Evolutionary conservation across 345 rosid genomes (phyloP), one percentile per base, ranked within the genome.

Genomic region (Gynandropsis gynandra): DNA sequence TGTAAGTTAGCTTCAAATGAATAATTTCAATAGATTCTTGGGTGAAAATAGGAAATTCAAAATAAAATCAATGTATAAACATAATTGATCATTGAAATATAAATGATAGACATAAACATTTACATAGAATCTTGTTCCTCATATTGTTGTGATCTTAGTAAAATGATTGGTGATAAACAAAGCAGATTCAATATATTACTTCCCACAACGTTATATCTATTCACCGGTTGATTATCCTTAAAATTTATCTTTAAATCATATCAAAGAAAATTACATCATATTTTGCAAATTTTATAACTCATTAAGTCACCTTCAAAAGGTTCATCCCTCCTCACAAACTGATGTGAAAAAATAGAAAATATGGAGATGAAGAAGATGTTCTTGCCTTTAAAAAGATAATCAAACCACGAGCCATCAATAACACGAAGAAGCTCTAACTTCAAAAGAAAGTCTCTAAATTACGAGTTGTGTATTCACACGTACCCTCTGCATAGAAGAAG

Each of bases 381-480:
- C 27, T 71, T 76, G 77, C 98, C 98, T 92, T 92, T 95, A 0
- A 97, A 92, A 17, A 97, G 98, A 72, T 87, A 97, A 82, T 92
- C 97, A 76, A 92, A 92, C 36, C 98, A 95, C 0, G 98, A 92
- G 72, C 87, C 98, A 31, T 85, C 97, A 42, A 92, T 92, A 7
- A 97, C 88, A 14, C 97, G 76, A 42, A 92, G 97, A 60, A 92
- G 97, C 81, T 92, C 97, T 34, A 97, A 97, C 69, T 93, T 93
- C 72, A 93, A 67, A 39, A 93, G 95, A 73, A 93, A 93, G 83
- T 93, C 99, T 75, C 97, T 93, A 80, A 93, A 93, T 67, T 97
- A 95, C 3, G 99, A 93, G 68, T 95, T 88, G 90, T 93, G 97
- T 45, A 93, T 92, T 19, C 98, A 94, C 32, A 92, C 96, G 61